Base-by-base conservation (phyloP, 306 rosid genomes). In the Alnus rubra region DNA sequence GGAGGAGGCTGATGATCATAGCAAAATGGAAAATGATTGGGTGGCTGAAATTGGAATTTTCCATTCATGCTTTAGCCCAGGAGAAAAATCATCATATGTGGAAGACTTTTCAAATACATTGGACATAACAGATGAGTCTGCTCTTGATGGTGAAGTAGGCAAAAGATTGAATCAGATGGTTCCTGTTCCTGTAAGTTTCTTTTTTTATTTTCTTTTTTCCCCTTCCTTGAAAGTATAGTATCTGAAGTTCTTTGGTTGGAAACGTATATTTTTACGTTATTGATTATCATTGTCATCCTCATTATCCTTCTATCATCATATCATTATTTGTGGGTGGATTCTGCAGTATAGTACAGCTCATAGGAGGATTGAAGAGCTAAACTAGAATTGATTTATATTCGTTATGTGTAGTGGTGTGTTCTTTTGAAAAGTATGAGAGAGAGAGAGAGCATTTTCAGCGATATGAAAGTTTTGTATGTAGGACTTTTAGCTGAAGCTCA, bases 141-240 rank as follows among this genome's bases (percentile, higher is more conserved):
- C 85, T 55, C 93, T 95, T 81, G 99, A 95, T 68, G 92, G 98
- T 56, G 99, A 95, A 91, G 96, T 95, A 44, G 97, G 98, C 51
- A 91, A 86, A 88, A 89, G 96, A 84, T 79, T 95, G 75, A 88
- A 88, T 83, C 92, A 91, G 80, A 91, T 95, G 91, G 89, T 90
- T 84, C 89, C 99, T 6, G 85, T 90, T 73, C 97, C 99, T 79
- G 99, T 95, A 83, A 93, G 98, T 88, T 62, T 63, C 69, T 35
- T 74, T 76, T 59, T 37, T 9, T 31, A 69, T 51, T 44, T 65
- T 49, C 12, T 12, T 52, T 76, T 82, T 45, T 56, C 18, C 51
- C 50, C 63, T 65, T 16, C 52, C 52, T 6, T 12, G 11, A 49
- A 59, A 11, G 42, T 37, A 58, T 60, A 47, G 62, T n/a, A 58